phyloP scores from a whole-genome alignment of 164 flowering plant species.

The Tetrastigma voinierianum region DNA sequence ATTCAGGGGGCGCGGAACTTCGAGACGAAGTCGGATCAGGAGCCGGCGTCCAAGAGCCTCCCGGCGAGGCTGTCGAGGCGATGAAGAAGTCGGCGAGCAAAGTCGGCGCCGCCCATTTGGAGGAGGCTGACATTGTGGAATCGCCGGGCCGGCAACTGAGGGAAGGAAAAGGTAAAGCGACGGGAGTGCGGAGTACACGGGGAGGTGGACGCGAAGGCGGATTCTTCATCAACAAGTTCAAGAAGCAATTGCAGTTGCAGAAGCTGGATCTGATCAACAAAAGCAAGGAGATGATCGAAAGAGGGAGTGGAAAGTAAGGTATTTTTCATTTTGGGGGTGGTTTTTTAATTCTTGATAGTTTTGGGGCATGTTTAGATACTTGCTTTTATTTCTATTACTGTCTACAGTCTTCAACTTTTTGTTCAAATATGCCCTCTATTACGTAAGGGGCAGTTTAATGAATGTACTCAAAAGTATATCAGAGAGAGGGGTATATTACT shows the following conservation, averaged over 20 bases:
- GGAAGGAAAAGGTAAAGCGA: constrained; percentile 17
- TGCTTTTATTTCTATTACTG: too few relatives aligned
- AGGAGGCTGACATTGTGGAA: constrained; percentile 23
- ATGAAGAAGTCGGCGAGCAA: constrained; percentile 73
- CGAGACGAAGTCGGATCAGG: constrained; percentile 42
- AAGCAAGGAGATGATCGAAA: constrained; percentile 30
- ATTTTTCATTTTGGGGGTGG: constrained; percentile 1
- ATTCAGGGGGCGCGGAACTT: constrained; percentile 22
- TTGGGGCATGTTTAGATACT: neutral
- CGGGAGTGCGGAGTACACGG: constrained; percentile 13
- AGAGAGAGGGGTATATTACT: too few relatives aligned
- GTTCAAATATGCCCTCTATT: neutral
- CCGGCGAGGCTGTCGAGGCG: constrained; percentile 41
- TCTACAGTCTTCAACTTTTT: neutral
- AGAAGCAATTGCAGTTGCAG: constrained; percentile 46
- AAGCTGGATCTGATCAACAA: constrained; percentile 38
- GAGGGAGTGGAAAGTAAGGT: constrained; percentile 17
- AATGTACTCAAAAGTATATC: too few relatives aligned
- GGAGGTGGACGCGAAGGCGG: constrained; percentile 48
- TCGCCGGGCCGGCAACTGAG: constrained; percentile 35
- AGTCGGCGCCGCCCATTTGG: constrained; percentile 43
- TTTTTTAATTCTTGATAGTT: neutral
- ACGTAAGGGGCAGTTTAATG: too few relatives aligned
- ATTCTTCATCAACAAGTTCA: constrained; percentile 50
- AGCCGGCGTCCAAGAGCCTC: constrained; percentile 41